Base-by-base conservation (phyloP, 345 rosid genomes). In the Eucalyptus victrix region DNA sequence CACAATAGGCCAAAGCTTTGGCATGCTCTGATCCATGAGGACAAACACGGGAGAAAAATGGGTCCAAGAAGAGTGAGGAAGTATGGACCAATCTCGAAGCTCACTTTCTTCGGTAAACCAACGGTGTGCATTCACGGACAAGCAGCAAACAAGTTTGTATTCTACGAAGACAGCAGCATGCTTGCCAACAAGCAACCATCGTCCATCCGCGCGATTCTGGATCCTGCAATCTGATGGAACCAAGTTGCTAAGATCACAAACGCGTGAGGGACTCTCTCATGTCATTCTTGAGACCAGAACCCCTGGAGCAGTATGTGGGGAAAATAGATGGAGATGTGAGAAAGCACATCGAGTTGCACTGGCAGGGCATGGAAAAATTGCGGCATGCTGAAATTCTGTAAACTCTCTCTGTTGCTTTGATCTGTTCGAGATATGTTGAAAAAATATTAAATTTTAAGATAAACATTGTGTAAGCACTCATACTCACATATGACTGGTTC, bases 311-410 rank as follows among this genome's bases (percentile, higher is more conserved):
- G 53, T 94, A 93, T 6, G 88, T 95, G 37, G 95, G 92, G 47
- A 93, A 92, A 91, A 94, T 95, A 67, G 96, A 95, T 42, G 91
- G 76, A 81, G 95, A 92, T 87, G 92, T 95, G n/a, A 92, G 92
- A 92, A 26, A 86, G 89, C 95, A 91, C 85, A 90, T 95, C 44
- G 86, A 92, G 89, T 81, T 54, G 86, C 90, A 94, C 28, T 60
- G 67, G 67, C 32, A 60, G 67, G 32, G 7, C 16, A 12, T 60
- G 32, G 8, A 60, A 60, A 60, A 60, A 1, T 60, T 6, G 2
- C 8, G 32, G 67, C 1, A 60, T 60, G 67, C 0, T 28, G n/a
- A 60, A 60, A 0, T 60, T 60, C 67, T 60, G 0, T 28, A 60
- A 2, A 5, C 65, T 58, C 67, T 58, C 65, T 26, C 67, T 60